Base-by-base conservation (phyloP, 2,329 filamentous ascomycete species). In the Tothia fuscella region DNA sequence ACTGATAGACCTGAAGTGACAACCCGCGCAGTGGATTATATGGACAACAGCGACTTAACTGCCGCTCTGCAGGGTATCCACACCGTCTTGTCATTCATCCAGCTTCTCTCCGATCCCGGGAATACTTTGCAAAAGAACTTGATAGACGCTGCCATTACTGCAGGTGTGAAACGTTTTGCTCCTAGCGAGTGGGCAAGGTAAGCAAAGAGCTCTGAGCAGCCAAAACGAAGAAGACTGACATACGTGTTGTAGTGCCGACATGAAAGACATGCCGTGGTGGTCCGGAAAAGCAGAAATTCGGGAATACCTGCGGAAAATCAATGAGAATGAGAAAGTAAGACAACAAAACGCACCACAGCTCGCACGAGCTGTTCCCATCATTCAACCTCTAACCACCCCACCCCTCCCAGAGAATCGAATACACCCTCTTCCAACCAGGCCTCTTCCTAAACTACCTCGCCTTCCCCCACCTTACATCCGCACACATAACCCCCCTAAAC, bases 401-500 rank as follows among this genome's bases (percentile, higher is more conserved):
- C n/a, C 25, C 14, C 16, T 10, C n/a, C 13, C 19, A 21, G 31
- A 74, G 68, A 58, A 71, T 3, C 57, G 70, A 77, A 45, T 77
- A 77, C 52, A 66, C 58, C 1, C 56, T 75, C 0, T 76, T 77
- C 48, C 70, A 75, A 28, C 68, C 68, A 0, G 71, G 70, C 0
- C 48, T 74, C 1, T 74, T 75, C 50, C 50, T 70, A 19, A 63
- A 78, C 51, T 76, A 76, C 55, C 58, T 75, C 25, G 69, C 68
- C 1, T 65, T 58, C 38, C 72, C 74, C 0, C 51, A 68, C 43
- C 58, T 63, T 31, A 64, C 71, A 0, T 52, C 64, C 5, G 68
- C 64, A 26, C 56, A 70, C 24, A 49, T 76, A 0, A 49, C 56
- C 1, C 54, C 60, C 0, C 50, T 68, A 2, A 54, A 68, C 13